Percentiles rank a stretch among this genome's conserved stretches.
phyloP scores from a whole-genome alignment of 148 eudicot species.

The Persicaria maculosa region DNA sequence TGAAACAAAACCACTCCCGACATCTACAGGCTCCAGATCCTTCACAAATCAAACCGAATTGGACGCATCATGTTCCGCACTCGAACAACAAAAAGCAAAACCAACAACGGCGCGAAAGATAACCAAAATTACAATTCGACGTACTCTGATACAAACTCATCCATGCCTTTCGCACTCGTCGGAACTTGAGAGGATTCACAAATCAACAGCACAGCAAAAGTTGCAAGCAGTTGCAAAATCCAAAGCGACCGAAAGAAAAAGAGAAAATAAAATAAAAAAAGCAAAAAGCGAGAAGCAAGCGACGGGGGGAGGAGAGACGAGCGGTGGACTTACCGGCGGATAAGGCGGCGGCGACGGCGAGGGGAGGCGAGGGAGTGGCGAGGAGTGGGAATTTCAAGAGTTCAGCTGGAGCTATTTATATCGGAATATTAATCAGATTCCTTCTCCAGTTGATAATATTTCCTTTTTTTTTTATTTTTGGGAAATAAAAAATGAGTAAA shows the following conservation, averaged over 20 bases:
- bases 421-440: neutral
- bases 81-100: neutral
- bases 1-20: neutral
- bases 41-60: neutral
- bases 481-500: too few species aligned
- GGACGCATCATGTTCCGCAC: neutral
- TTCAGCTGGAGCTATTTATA: neutral
- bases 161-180: neutral
- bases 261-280: neutral
- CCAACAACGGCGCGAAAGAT: neutral
- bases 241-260: neutral
- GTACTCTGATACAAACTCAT: neutral
- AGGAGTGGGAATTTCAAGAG: neutral
- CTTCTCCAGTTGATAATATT: neutral
- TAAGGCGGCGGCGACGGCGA: neutral
- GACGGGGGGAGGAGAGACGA: neutral
- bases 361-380: neutral
- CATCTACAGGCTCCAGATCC: conserved; percentile 1
- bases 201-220: neutral
- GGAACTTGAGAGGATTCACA: neutral
- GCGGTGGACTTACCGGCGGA: neutral
- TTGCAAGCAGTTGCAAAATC: neutral
- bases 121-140: neutral
- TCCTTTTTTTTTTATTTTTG: too few species aligned
- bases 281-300: neutral